A percentile compares a stretch with the other conserved stretches of the same genome.
phyloP scores from a whole-genome alignment of 2,329 filamentous ascomycete species.

The Aspergillus viridinutans region DNA sequence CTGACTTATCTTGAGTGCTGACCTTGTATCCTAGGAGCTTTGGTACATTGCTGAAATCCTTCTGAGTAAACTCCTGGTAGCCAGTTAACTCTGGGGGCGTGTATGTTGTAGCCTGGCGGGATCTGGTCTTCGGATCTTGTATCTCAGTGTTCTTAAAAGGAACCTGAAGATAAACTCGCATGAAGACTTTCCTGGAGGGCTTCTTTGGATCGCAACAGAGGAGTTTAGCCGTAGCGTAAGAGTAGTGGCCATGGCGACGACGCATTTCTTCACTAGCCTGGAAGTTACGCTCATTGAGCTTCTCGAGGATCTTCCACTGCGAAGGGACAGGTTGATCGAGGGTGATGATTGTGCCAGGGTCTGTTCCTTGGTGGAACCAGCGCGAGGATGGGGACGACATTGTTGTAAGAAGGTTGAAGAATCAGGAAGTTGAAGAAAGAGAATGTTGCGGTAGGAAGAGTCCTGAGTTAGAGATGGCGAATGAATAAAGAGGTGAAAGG shows the following conservation, averaged over 20 bases:
- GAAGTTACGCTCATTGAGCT: slow-evolving; percentile 9
- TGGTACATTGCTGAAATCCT: slow-evolving; percentile 4
- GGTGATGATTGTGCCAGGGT: slow-evolving; percentile 9
- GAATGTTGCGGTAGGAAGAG: too few species aligned
- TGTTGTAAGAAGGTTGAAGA: background rate
- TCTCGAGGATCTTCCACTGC: slow-evolving; percentile 12
- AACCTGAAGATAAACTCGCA: slow-evolving; percentile 8
- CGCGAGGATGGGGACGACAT: slow-evolving; percentile 4
- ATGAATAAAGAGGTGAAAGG: too few species aligned
- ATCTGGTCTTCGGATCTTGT: slow-evolving; percentile 8
- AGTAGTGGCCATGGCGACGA: slow-evolving; percentile 1
- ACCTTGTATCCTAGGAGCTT: slow-evolving; percentile 8
- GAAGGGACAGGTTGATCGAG: slow-evolving; percentile 10
- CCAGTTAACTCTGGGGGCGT: slow-evolving; percentile 5
- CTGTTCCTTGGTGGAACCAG: slow-evolving; percentile 5
- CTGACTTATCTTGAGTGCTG: slow-evolving; percentile 6
- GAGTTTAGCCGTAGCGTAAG: slow-evolving; percentile 4
- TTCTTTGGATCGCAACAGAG: slow-evolving; percentile 1
- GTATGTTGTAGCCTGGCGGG: slow-evolving; percentile 8
- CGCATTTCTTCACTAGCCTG: slow-evolving; percentile 2
- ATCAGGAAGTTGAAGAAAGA: too few species aligned
- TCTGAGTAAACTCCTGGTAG: slow-evolving; percentile 3
- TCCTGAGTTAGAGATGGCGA: too few species aligned
- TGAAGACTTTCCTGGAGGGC: slow-evolving; percentile 7
- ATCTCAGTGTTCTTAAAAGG: slow-evolving; percentile 6